These are phyloP conservation scores for Fusarium caatingaense DNA, from an alignment of 2,329 filamentous ascomycete species.

Conservation along the genomic window DNA sequence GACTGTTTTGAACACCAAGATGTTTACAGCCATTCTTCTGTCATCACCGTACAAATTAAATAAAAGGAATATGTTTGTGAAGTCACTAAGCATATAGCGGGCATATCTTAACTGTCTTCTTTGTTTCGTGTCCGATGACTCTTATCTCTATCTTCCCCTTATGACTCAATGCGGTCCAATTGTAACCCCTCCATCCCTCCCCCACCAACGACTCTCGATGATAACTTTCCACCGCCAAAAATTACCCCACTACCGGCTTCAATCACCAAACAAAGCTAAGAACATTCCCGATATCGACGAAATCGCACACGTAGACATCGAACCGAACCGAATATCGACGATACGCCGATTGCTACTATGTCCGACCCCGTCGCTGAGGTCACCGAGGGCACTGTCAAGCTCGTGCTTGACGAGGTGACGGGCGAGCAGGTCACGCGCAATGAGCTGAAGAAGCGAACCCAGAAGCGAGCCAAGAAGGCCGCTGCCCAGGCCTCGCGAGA, in stretches of 20 bases:
- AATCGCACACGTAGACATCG: conserved; percentile 1
- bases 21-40: neutral
- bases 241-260: conserved; percentile 45
- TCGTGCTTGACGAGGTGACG: conserved; percentile 71
- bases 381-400: conserved; percentile 58
- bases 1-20: neutral
- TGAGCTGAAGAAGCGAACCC: conserved; percentile 70
- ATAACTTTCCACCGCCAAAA: conserved; percentile 42
- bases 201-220: conserved; percentile 41
- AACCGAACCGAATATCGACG: conserved; percentile 8
- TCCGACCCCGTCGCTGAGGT: conserved; percentile 45
- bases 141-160: conserved; percentile 20
- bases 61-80: neutral
- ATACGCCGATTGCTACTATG: conserved; percentile 26
- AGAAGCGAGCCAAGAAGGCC: conserved; percentile 69
- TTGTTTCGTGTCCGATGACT: neutral
- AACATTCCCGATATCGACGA: neutral
- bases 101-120: neutral
- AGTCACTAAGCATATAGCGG: neutral
- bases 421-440: conserved; percentile 74
- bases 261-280: conserved; percentile 30
- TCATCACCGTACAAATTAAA: neutral
- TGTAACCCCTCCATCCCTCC: conserved; percentile 37
- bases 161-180: conserved; percentile 36
- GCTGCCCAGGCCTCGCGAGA: conserved; percentile 63